Evolutionary conservation across 805 yeast species (phyloP).

Genomic region (Priceomyces fermenticarens): DNA sequence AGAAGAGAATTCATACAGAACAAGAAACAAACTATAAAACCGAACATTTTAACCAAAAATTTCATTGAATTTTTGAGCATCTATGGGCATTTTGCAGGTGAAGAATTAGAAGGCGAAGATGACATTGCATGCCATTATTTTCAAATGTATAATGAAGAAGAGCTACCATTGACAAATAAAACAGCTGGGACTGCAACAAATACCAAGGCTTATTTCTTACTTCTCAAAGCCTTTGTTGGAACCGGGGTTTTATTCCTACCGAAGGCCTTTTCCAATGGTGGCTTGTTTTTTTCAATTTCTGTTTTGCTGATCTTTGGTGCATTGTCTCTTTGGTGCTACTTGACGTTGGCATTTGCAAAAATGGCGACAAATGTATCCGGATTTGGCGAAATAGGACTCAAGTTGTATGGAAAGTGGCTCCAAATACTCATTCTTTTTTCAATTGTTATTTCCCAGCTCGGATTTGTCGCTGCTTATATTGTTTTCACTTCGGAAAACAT

Average conservation of each 20-base stretch:
- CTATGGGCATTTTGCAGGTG: conserved; percentile 88
- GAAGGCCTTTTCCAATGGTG: conserved; percentile 70
- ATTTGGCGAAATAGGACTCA: conserved; percentile 74
- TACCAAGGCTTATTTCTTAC: conserved; percentile 63
- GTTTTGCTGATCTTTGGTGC: conserved; percentile 60
- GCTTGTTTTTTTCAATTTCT: conserved; percentile 54
- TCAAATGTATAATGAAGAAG: conserved; percentile 12
- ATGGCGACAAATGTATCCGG: conserved; percentile 60
- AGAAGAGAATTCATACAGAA: conserved; percentile 63
- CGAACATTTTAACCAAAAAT: conserved; percentile 63
- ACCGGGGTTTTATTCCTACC: conserved; percentile 75
- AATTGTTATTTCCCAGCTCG: conserved; percentile 68
- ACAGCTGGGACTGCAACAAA: conserved; percentile 70
- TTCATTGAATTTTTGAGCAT: conserved; percentile 74
- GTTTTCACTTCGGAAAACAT: conserved; percentile 75
- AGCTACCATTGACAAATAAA: conserved; percentile 15
- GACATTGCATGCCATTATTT: conserved; percentile 49
- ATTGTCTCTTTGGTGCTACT: conserved; percentile 77
- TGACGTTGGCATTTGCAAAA: conserved; percentile 59
- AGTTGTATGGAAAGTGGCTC: conserved; percentile 62
- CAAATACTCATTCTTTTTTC: conserved; percentile 62
- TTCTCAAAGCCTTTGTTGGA: conserved; percentile 74
- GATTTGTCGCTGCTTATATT: conserved; percentile 78
- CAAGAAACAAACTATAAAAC: conserved; percentile 21
- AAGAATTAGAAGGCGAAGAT: conserved; percentile 69